Evolutionary conservation across 257 asterid genomes (phyloP), one percentile per base, ranked within the genome.

Genomic region (Asclepias syriaca): DNA sequence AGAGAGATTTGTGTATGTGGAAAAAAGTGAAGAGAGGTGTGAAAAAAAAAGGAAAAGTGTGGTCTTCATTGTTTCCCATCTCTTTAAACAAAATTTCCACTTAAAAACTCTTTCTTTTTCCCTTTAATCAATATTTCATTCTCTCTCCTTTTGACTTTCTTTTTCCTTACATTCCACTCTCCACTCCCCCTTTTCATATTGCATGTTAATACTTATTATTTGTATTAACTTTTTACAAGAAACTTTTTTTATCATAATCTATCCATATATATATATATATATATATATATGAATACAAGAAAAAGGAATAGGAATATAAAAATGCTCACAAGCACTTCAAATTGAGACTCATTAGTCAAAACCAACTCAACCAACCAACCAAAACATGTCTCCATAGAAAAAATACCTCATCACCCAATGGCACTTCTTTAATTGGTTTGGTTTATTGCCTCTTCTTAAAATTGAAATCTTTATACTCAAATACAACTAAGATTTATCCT

Each of bases 301-400:
- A 24, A 24, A 24, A 24, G 27, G 27, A 24, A 24, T 24, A 24
- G 27, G 27, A 24, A 24, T 24, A 24, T 24, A 24, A 24, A 24
- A 24, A 24, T 24, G 27, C 27, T 24, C 27, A 24, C 54, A 70
- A 78, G 80, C 79, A 48, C 18, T 43, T 74, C 64, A 54, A 71
- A 74, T 73, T 67, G 29, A 58, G 7, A 58, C 61, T 71, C 65
- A 43, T 57, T 77, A 78, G 84, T 81, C 87, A 84, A 84, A 77
- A 81, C 76, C 86, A 82, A 84, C 78, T 39, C 2, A 29, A 29
- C 34, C 34, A 29, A 29, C 81, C 85, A 77, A 75, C 39, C 86
- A 75, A 75, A 74, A 73, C 48, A 4, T 77, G 77, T 77, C 69
- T 71, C 72, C 57, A 43, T 4, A 50, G 21, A 19, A 51, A 10